A percentile compares a stretch with the other conserved stretches of the same genome.
Conservation (phyloP, 495 filamentous ascomycete genomes). For the Podospora bellae-mahoneyi region DNA sequence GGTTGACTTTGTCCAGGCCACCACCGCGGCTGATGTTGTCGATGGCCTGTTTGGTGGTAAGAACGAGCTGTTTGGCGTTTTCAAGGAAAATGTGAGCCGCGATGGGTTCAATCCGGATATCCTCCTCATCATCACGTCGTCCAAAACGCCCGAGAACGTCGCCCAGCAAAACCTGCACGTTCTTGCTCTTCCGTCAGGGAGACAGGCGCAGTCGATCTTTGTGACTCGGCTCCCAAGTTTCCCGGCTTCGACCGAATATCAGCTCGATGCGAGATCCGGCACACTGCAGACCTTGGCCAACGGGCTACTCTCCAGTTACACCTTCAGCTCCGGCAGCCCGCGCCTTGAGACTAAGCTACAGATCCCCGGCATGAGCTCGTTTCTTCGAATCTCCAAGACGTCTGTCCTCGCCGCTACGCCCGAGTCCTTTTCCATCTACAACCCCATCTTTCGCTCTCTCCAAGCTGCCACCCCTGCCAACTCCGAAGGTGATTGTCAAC, state of each 20-base stretch:
- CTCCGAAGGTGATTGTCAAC: constrained; percentile 32
- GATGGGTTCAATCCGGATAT: constrained; percentile 47
- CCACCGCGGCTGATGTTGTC: constrained; percentile 39
- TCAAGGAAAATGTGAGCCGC: constrained; percentile 36
- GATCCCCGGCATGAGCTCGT: constrained; percentile 42
- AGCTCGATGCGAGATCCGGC: constrained; percentile 55
- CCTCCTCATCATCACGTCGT: constrained; percentile 44
- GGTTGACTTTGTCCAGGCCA: constrained; percentile 41
- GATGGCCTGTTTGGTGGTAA: constrained; percentile 43
- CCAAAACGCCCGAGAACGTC: constrained; percentile 6
- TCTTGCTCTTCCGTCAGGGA: constrained; percentile 38
- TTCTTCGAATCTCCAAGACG: constrained; percentile 51
- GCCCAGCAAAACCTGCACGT: constrained; percentile 45
- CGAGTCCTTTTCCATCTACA: constrained; percentile 53
- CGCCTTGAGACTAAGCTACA: constrained; percentile 39
- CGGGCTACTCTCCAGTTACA: constrained; percentile 47
- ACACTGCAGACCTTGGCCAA: constrained; percentile 49
- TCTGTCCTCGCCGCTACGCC: constrained; percentile 46
- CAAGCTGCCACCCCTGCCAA: constrained; percentile 52
- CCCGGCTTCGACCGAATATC: constrained; percentile 33
- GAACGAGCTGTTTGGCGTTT: constrained; percentile 37
- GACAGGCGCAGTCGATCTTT: constrained; percentile 28
- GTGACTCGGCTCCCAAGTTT: constrained; percentile 27
- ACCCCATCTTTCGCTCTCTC: constrained; percentile 63
- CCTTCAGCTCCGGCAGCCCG: constrained; percentile 49